These are phyloP conservation scores for Fusarium verrucosum DNA, from an alignment of 2,329 filamentous ascomycete species.

Conservation along the genomic window DNA sequence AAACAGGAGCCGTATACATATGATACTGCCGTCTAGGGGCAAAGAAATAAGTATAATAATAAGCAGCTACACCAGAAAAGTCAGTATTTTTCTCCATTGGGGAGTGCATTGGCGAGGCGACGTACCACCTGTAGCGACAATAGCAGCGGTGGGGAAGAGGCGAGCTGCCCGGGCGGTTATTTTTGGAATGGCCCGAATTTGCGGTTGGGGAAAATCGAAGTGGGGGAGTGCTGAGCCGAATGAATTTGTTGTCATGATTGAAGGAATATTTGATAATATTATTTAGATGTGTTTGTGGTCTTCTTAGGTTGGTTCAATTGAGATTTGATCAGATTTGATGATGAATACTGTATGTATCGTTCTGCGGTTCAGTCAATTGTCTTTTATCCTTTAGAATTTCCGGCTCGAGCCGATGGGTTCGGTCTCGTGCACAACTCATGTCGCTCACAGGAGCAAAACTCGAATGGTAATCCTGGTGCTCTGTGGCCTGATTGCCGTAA, in stretches of 20 bases:
- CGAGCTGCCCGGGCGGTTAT: background rate
- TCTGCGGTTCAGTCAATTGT: background rate
- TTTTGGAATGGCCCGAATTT: background rate
- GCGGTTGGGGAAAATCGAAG: background rate
- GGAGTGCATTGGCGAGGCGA: too few species aligned
- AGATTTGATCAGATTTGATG: background rate
- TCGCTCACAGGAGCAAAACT: background rate
- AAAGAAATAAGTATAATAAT: background rate
- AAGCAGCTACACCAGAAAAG: background rate
- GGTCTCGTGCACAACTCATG: background rate
- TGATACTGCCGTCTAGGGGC: background rate
- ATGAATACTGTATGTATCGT: background rate
- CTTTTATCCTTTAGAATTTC: background rate
- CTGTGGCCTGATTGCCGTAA: background rate
- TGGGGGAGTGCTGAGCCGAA: background rate
- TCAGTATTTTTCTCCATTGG: background rate
- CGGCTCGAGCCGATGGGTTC: background rate
- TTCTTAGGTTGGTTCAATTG: background rate
- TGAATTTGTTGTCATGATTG: constrained; percentile 10
- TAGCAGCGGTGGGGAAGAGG: background rate
- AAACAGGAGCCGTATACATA: background rate
- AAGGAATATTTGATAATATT: background rate
- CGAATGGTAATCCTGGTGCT: background rate
- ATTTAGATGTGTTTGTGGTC: background rate
- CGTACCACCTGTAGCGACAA: background rate